Percentiles rank a stretch among this genome's conserved stretches.
Conservation (phyloP, 805 yeast species). For the Teunomyces stri region DNA sequence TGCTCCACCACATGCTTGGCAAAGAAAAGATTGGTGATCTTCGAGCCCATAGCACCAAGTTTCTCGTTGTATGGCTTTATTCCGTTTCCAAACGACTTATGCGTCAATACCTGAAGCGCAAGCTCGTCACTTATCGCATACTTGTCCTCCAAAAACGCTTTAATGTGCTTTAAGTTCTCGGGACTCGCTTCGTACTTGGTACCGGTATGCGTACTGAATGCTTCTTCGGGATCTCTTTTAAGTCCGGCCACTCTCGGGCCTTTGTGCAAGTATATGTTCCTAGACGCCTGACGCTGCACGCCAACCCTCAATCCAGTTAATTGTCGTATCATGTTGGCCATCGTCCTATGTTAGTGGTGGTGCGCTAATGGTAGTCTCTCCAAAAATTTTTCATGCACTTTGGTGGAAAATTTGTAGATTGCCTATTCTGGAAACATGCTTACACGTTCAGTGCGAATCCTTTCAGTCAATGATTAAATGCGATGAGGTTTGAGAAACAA, state of each 20-base stretch:
- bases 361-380: neutral
- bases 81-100: conserved; percentile 93
- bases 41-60: conserved; percentile 68
- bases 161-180: conserved; percentile 48
- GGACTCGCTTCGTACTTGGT: conserved; percentile 51
- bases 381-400: conserved; percentile 4
- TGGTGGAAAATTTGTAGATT: conserved; percentile 4
- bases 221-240: conserved; percentile 65
- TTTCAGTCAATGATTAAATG: neutral
- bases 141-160: conserved; percentile 45
- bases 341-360: neutral
- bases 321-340: conserved; percentile 14
- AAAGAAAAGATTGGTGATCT: conserved; percentile 50
- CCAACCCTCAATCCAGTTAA: conserved; percentile 6
- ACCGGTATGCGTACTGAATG: conserved; percentile 30
- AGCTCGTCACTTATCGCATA: conserved; percentile 58
- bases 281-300: conserved; percentile 10
- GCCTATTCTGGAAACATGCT: neutral
- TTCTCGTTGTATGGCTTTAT: conserved; percentile 86
- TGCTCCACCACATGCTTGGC: conserved; percentile 42
- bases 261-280: conserved; percentile 41
- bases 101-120: conserved; percentile 80
- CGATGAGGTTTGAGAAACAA: conserved; percentile 6
- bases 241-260: conserved; percentile 68
- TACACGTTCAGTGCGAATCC: neutral